Evolutionary conservation across 495 filamentous ascomycete genomes (phyloP), one percentile per base, ranked within the genome.

Genomic region (Penicillium ochrochloron): DNA sequence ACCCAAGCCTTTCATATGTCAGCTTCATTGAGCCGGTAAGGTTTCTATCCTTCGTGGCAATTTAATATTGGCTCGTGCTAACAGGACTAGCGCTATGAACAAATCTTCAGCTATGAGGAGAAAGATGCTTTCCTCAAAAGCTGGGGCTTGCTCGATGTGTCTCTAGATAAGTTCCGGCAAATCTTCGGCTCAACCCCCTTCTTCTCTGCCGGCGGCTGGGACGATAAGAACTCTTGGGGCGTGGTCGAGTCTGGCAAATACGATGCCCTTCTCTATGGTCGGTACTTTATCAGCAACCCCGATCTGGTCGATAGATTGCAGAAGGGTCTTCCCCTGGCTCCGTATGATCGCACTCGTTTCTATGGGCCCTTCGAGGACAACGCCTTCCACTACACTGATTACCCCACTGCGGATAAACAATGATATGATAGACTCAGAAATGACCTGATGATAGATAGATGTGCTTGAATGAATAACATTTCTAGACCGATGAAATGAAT

Each of bases 231-330:
- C 62, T 73, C 63, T 5, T 83, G 77, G 78, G 77, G 74, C 42
- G 74, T 80, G 0, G 48, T 83, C 17, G 81, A 83, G 61, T 73
- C 75, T 0, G 74, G 76, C 5, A 73, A 69, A 27, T 83, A 79
- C 55, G 82, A 83, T 56, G 72, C 53, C 9, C 34, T 78, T 50
- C 79, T 82, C 2, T 92, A 86, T 70, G 89, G 89, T 21, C 72
- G 86, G 19, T 81, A 80, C 61, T 93, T 88, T 66, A 88, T 91
- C 63, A 77, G 84, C 57, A 93, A 84, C 51, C 90, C 90, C 0
- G 90, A 92, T 71, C 70, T 93, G 61, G 80, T 84, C 9, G 85
- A 83, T 57, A 74, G 87, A 60, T 51, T 92, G 52, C 68, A 79
- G 67, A 74, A 88, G 52, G 85, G 83, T 0, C 75, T 89, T 33